Percentiles rank a stretch among this genome's conserved stretches.
Evolutionary conservation across 2,329 filamentous ascomycete genomes (phyloP).

Genomic region (Colletotrichum spaethianum): DNA sequence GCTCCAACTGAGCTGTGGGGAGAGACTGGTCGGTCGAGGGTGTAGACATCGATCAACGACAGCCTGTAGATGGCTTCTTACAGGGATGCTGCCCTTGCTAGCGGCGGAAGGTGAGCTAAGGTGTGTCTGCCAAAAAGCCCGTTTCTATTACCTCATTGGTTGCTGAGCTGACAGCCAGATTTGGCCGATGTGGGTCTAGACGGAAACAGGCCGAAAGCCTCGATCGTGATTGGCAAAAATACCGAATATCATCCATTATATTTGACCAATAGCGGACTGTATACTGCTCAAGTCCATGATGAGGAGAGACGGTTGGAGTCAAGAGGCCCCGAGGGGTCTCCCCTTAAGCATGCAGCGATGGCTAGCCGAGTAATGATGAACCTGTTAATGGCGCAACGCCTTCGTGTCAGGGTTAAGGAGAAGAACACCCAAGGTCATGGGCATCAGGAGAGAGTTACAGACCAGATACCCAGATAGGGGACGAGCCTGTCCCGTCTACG

Average conservation of each 20-base stretch:
- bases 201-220: slow-evolving; percentile 20
- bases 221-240: slow-evolving; percentile 41
- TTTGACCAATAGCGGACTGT: slow-evolving; percentile 29
- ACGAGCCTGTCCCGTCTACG: slow-evolving; percentile 25
- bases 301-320: slow-evolving; percentile 26
- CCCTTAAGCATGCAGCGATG: slow-evolving; percentile 18
- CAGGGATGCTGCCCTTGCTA: slow-evolving; percentile 46
- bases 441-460: slow-evolving; percentile 27
- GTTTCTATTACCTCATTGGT: slow-evolving; percentile 50
- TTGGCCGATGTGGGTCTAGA: slow-evolving; percentile 26
- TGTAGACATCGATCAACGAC: slow-evolving; percentile 50
- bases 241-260: slow-evolving; percentile 13
- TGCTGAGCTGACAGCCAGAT: slow-evolving; percentile 40
- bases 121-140: slow-evolving; percentile 50
- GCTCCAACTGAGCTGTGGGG: slow-evolving; percentile 26
- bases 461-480: slow-evolving; percentile 19
- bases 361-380: slow-evolving; percentile 11
- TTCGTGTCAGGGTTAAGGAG: slow-evolving; percentile 2
- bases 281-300: background rate
- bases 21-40: slow-evolving; percentile 43
- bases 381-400: slow-evolving; percentile 31
- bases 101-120: slow-evolving; percentile 51
- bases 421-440: slow-evolving; percentile 32
- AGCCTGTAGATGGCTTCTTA: slow-evolving; percentile 50
- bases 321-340: slow-evolving; percentile 9